Evolutionary conservation across 2,329 filamentous ascomycete genomes (phyloP).

Genomic region (Dendrostoma leiphaemia): DNA sequence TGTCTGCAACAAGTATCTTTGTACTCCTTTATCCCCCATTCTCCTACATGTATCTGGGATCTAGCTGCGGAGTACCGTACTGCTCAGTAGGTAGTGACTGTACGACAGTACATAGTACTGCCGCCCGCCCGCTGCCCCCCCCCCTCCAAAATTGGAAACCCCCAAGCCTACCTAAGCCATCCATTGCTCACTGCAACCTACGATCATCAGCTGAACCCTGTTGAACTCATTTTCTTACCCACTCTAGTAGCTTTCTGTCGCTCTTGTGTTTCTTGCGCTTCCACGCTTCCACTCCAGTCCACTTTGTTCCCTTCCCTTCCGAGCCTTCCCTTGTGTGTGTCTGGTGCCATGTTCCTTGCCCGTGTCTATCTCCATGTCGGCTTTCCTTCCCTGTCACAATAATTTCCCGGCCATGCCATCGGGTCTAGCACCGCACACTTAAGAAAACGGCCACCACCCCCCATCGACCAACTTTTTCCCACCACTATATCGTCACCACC

Average conservation of each 20-base stretch:
- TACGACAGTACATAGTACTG: no score
- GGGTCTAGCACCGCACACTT: constrained; percentile 18
- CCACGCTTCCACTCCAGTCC: no score
- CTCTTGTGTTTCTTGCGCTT: neutral
- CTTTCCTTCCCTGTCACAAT: constrained; percentile 14
- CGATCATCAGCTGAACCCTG: constrained; percentile 7
- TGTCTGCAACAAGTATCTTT: no score
- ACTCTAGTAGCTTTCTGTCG: neutral
- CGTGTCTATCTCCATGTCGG: constrained; percentile 6
- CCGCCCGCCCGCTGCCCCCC: no score
- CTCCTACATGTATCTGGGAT: no score
- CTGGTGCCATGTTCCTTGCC: constrained; percentile 3
- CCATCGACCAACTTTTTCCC: constrained; percentile 12
- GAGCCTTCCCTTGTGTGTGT: neutral
- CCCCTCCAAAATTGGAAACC: no score
- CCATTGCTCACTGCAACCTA: neutral
- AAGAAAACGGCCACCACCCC: constrained; percentile 18
- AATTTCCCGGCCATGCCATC: constrained; percentile 19
- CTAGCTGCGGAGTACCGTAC: no score
- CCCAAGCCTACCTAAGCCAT: no score
- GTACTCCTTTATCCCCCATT: no score
- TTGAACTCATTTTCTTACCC: neutral
- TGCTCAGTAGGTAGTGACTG: no score
- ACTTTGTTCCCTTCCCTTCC: neutral
- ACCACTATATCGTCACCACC: constrained; percentile 16